Percentiles rank a stretch among this genome's conserved stretches.
Conservation (phyloP, 768 basidiomycete genomes). For the Bullera alba region DNA sequence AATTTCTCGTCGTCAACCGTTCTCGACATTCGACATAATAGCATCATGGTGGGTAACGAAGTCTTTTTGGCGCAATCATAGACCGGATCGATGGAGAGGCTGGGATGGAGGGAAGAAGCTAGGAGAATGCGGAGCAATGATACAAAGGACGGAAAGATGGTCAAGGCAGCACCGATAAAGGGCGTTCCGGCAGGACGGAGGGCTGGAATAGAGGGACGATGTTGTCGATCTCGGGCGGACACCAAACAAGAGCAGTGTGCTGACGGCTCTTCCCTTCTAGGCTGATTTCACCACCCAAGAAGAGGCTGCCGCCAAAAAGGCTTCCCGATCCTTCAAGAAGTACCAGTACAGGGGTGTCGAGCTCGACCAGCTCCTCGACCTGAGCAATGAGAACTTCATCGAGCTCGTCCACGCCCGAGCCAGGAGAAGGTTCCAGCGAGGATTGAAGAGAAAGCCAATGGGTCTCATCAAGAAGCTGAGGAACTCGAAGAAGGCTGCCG, state of each 20-base stretch:
- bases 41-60: no score
- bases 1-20: no score
- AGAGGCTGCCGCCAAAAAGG: constrained; percentile 94
- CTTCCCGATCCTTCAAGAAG: constrained; percentile 96
- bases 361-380: constrained; percentile 94
- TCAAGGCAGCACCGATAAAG: no score
- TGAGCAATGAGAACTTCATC: constrained; percentile 67
- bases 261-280: no score
- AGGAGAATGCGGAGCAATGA: no score
- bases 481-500: constrained; percentile 99
- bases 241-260: background rate
- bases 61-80: no score
- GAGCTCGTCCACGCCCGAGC: constrained; percentile 99
- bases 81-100: no score
- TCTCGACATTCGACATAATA: no score
- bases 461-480: constrained; percentile 99
- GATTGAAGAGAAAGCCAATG: constrained; percentile 96
- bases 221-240: background rate
- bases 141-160: no score
- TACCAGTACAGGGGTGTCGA: constrained; percentile 98
- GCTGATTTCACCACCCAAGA: constrained; percentile 72
- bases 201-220: no score
- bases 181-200: no score
- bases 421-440: constrained; percentile 96
- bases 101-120: no score